phyloP scores from a whole-genome alignment of 2,329 filamentous ascomycete genomes.

The Coniochaeta sp. region DNA sequence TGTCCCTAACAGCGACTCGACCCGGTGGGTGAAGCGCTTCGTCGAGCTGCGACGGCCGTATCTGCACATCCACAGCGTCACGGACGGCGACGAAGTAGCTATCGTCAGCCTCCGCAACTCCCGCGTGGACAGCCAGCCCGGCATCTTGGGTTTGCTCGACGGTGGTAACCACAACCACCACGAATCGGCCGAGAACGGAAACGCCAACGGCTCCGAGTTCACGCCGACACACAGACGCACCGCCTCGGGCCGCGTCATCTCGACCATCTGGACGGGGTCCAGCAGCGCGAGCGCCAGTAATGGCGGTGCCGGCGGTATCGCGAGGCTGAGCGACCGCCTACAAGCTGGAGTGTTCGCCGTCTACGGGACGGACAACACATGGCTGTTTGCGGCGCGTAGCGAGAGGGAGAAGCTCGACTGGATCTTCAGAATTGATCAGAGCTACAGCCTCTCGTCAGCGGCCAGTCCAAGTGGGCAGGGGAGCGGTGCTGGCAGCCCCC shows the following conservation, averaged over 20 bases:
- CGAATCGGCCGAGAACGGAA: conserved; percentile 20
- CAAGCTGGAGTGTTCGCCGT: conserved; percentile 81
- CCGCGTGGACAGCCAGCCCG: conserved; percentile 85
- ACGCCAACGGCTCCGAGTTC: conserved; percentile 20
- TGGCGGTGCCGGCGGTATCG: conserved; percentile 33
- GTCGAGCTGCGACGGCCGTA: conserved; percentile 89
- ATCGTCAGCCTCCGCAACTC: conserved; percentile 84
- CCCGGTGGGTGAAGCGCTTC: conserved; percentile 84
- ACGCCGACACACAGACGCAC: conserved; percentile 39
- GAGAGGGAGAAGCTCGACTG: conserved; percentile 94
- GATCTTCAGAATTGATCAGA: conserved; percentile 92
- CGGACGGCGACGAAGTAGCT: conserved; percentile 82
- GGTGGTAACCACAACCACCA: conserved; percentile 7
- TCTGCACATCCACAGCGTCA: conserved; percentile 78
- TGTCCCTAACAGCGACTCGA: conserved; percentile 72
- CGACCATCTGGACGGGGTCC: conserved; percentile 44
- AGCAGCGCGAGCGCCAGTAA: conserved; percentile 9
- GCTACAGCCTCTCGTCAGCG: conserved; percentile 41
- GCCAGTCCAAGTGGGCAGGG: conserved; percentile 32
- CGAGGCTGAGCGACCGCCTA: conserved; percentile 48
- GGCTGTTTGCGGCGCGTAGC: conserved; percentile 82
- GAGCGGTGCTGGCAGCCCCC: conserved; percentile 30
- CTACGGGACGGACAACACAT: conserved; percentile 91
- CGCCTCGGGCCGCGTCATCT: conserved; percentile 43
- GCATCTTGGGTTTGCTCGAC: conserved; percentile 71